A percentile compares a stretch with the other conserved stretches of the same genome.
These are phyloP conservation scores for Apophysomyces elegans DNA, from an alignment of 371 early-diverging fungal species.

Conservation along the genomic window DNA sequence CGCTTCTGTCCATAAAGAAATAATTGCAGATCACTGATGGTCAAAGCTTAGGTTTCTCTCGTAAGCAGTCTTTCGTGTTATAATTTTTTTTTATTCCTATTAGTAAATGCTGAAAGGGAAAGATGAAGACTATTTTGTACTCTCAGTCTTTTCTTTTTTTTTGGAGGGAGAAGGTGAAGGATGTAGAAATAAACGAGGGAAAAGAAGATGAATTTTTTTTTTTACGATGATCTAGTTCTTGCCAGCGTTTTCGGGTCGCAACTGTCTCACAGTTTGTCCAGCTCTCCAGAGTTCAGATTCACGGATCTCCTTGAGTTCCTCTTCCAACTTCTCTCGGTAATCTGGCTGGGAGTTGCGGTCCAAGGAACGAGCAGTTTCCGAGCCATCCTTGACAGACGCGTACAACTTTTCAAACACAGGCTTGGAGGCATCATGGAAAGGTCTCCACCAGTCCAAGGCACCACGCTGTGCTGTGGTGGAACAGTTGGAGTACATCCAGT, in stretches of 20 bases:
- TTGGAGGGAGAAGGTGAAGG: background rate
- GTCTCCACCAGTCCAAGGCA: constrained; percentile 96
- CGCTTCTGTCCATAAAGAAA: no score
- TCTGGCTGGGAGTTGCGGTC: constrained; percentile 88
- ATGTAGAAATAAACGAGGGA: background rate
- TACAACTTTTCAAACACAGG: constrained; percentile 95
- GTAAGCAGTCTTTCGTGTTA: no score
- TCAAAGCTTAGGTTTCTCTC: no score
- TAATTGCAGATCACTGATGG: no score
- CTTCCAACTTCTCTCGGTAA: constrained; percentile 92
- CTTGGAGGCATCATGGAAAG: constrained; percentile 92
- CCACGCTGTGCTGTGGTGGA: constrained; percentile 95
- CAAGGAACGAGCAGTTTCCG: constrained; percentile 88
- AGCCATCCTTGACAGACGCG: constrained; percentile 85
- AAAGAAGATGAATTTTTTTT: background rate
- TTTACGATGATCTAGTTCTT: constrained; percentile 29
- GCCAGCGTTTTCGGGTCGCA: constrained; percentile 79
- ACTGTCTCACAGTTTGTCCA: constrained; percentile 88
- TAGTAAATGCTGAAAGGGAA: no score
- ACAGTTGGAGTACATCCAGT: constrained; percentile 97
- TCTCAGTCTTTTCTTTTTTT: no score
- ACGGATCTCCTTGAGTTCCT: constrained; percentile 86
- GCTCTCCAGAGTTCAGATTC: constrained; percentile 71
- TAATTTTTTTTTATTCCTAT: no score
- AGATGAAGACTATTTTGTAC: no score